Evolutionary conservation across 768 basidiomycete genomes (phyloP).

Genomic region (Suillus ampliporus): DNA sequence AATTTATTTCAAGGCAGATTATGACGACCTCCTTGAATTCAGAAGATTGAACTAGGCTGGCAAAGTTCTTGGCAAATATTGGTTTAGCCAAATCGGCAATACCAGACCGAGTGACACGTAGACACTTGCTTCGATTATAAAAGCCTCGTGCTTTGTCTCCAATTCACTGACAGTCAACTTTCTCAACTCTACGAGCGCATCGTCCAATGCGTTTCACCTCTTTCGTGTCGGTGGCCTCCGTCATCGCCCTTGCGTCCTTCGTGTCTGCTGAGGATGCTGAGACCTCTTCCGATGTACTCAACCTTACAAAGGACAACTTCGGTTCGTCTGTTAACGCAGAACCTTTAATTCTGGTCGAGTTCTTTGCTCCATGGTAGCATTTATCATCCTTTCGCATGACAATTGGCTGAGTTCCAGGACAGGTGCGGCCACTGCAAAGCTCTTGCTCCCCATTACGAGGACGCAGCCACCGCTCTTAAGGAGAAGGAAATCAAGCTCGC

Average conservation of each 20-base stretch:
- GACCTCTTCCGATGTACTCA: constrained; percentile 76
- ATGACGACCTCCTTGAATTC: no score
- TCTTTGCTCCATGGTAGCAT: constrained; percentile 85
- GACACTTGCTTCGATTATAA: constrained; percentile 29
- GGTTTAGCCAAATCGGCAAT: constrained; percentile 6
- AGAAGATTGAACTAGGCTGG: no score
- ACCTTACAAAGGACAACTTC: constrained; percentile 73
- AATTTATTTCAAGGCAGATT: background rate
- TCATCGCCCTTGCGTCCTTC: constrained; percentile 58
- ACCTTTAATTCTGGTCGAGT: constrained; percentile 88
- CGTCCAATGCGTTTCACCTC: constrained; percentile 67
- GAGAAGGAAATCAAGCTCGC: constrained; percentile 89
- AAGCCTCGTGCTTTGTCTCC: constrained; percentile 17
- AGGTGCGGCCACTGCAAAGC: constrained; percentile 98
- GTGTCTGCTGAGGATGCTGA: constrained; percentile 55
- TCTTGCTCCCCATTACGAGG: constrained; percentile 91
- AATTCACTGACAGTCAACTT: constrained; percentile 26
- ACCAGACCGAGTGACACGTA: constrained; percentile 33
- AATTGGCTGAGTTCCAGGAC: background rate
- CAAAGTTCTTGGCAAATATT: no score
- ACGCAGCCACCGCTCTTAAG: constrained; percentile 92
- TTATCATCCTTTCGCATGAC: background rate
- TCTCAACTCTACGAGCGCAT: background rate
- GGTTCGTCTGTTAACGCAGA: constrained; percentile 67
- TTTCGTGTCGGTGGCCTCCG: constrained; percentile 54